These are phyloP conservation scores for Pythium dissimile DNA, from an alignment of 352 stramenopile genomes.

Conservation along the genomic window DNA sequence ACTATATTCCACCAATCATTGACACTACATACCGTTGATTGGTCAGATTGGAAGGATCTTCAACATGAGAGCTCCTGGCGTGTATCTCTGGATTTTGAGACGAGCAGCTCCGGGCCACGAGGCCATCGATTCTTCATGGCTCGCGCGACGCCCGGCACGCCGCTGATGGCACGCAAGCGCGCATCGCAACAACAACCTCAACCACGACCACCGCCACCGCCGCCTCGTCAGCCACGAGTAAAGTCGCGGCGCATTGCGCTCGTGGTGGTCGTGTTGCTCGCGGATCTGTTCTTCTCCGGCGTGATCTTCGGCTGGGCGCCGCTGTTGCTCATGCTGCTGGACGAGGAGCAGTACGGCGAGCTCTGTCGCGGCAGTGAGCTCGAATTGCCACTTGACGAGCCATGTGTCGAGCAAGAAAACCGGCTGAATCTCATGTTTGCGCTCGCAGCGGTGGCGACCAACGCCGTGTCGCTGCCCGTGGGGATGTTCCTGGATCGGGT, in stretches of 20 bases:
- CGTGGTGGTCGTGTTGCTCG: slow-evolving; percentile 63
- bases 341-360: slow-evolving; percentile 78
- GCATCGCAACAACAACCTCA: not conserved
- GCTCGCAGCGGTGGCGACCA: slow-evolving; percentile 71
- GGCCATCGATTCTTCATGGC: too few species aligned
- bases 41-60: slow-evolving; percentile 6
- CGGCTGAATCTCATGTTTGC: slow-evolving; percentile 82
- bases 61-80: not conserved
- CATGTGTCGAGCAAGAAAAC: slow-evolving; percentile 77
- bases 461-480: slow-evolving; percentile 65
- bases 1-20: slow-evolving; percentile 6
- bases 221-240: slow-evolving; percentile 6
- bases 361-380: slow-evolving; percentile 36
- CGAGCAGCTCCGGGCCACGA: too few species aligned
- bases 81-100: too few species aligned
- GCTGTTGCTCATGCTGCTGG: slow-evolving; percentile 72
- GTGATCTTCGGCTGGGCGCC: slow-evolving; percentile 86
- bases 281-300: slow-evolving; percentile 76
- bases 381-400: not conserved
- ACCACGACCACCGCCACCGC: not conserved
- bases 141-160: not conserved
- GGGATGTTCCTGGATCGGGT: slow-evolving; percentile 71
- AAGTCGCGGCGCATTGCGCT: slow-evolving; percentile 49
- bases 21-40: not conserved
- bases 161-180: not conserved